These are phyloP conservation scores for Amoebophrya sp. DNA, from an alignment of 169 alveolate genomes.

Conservation along the genomic window DNA sequence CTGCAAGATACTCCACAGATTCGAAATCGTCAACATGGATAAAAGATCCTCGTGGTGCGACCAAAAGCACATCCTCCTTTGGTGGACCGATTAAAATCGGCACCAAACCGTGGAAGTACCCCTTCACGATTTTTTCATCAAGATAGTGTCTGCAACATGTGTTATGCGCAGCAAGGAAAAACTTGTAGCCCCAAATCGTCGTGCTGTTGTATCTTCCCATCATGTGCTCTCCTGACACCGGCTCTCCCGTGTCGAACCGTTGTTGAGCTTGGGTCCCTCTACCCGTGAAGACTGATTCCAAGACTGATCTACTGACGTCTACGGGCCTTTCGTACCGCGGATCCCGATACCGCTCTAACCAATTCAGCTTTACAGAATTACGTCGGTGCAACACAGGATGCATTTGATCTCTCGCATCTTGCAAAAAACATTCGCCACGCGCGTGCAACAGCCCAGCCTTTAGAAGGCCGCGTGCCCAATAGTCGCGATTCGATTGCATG, in stretches of 20 bases:
- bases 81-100: not conserved
- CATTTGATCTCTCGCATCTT: not conserved
- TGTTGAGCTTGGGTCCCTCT: not conserved
- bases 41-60: not conserved
- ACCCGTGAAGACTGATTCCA: too few species aligned
- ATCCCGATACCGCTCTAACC: not conserved
- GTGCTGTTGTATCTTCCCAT: too few species aligned
- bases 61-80: not conserved
- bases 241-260: too few species aligned
- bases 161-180: slow-evolving; percentile 23
- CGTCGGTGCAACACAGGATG: not conserved
- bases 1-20: not conserved
- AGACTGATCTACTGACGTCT: not conserved
- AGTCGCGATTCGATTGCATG: not conserved
- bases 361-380: not conserved
- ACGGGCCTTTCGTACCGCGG: not conserved
- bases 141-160: not conserved
- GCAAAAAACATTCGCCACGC: not conserved
- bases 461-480: not conserved
- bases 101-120: not conserved
- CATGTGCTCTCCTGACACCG: too few species aligned
- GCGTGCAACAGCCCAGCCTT: not conserved
- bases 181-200: not conserved
- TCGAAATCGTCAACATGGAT: slow-evolving; percentile 33
- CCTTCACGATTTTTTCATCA: slow-evolving; percentile 15